Conservation (phyloP, 768 basidiomycete genomes). For the Royoungia palumana region DNA sequence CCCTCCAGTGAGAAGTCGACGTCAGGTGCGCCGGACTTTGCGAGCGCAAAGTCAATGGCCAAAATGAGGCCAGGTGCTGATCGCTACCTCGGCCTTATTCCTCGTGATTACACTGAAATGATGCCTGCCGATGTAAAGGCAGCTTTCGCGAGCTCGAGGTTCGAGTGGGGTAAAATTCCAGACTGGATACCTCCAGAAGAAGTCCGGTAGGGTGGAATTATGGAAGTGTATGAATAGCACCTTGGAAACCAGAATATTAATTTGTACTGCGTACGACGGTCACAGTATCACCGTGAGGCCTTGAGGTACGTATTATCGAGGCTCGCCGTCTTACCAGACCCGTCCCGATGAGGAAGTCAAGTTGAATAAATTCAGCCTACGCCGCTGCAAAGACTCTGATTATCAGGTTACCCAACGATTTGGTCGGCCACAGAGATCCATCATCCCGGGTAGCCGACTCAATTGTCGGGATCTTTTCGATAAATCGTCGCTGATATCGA, state of each 20-base stretch:
- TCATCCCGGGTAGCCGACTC: conserved; percentile 10
- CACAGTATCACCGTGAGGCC: no score
- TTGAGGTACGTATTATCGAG: no score
- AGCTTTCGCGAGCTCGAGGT: conserved; percentile 54
- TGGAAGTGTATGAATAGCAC: neutral
- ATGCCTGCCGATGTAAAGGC: conserved; percentile 49
- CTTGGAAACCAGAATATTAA: no score
- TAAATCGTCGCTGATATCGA: conserved; percentile 7
- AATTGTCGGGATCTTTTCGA: conserved; percentile 12
- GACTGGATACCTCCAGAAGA: conserved; percentile 72
- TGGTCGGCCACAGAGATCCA: neutral
- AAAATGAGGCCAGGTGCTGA: conserved; percentile 46
- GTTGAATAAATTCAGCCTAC: no score
- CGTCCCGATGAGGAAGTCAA: conserved; percentile 15
- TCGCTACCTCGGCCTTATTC: conserved; percentile 56
- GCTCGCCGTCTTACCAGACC: no score
- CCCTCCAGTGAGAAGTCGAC: conserved; percentile 20
- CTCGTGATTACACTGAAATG: conserved; percentile 53
- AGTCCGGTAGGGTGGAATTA: conserved; percentile 38
- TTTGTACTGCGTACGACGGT: no score
- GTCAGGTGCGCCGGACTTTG: conserved; percentile 33
- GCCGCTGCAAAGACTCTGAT: no score
- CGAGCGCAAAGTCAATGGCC: conserved; percentile 26
- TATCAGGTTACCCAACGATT: conserved; percentile 12
- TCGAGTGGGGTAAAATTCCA: conserved; percentile 68